A percentile compares a stretch with the other conserved stretches of the same genome.
Evolutionary conservation across 202 grass and related monocot species (phyloP).

Genomic region (Panicum virgatum): DNA sequence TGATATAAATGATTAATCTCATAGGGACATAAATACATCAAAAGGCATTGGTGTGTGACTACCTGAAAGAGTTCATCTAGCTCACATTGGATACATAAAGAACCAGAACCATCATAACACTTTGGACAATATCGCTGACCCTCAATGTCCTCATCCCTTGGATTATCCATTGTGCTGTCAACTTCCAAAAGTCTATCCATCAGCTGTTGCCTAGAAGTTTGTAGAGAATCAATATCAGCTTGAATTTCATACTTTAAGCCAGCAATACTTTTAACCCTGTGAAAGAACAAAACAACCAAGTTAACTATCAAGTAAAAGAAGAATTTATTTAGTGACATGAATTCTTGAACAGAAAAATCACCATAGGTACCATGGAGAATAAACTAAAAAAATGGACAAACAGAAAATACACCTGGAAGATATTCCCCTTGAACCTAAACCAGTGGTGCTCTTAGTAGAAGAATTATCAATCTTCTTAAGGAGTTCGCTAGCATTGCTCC

Average conservation of each 20-base stretch:
- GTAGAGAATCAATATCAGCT: constrained; percentile 74
- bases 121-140: constrained; percentile 84
- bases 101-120: constrained; percentile 84
- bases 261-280: constrained; percentile 67
- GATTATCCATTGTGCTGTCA: constrained; percentile 78
- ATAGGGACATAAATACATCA: constrained; percentile 28
- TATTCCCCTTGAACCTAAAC: constrained; percentile 60
- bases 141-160: constrained; percentile 86
- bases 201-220: constrained; percentile 69
- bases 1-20: constrained; percentile 23
- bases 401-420: constrained; percentile 59
- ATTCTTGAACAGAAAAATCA: constrained; percentile 13
- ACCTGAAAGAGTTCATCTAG: constrained; percentile 88
- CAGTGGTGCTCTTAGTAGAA: constrained; percentile 67
- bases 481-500: constrained; percentile 64
- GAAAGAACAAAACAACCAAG: constrained; percentile 47
- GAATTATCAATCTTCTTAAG: constrained; percentile 81
- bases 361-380: constrained; percentile 13
- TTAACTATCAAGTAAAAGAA: constrained; percentile 24
- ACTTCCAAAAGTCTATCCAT: constrained; percentile 78
- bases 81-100: constrained; percentile 94
- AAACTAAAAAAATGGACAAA: constrained; percentile 28
- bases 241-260: constrained; percentile 86
- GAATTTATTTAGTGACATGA: constrained; percentile 16
- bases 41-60: constrained; percentile 9